Percentiles rank a stretch among this genome's conserved stretches.
phyloP scores from a whole-genome alignment of 768 basidiomycete genomes.

The Russula abietina region DNA sequence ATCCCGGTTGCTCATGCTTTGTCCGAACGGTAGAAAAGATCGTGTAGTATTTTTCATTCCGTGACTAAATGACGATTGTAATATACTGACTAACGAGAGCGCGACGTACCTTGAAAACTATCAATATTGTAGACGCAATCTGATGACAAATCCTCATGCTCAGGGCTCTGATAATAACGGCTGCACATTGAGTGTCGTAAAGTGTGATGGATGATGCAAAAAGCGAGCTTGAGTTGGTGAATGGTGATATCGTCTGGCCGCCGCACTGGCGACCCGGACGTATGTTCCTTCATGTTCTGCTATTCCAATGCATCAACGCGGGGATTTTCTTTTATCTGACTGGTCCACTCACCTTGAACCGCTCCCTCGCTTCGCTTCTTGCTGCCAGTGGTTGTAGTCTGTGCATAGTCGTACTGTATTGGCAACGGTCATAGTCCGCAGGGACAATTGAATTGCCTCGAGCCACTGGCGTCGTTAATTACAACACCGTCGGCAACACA shows the following conservation, averaged over 20 bases:
- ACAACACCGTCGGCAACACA: no score
- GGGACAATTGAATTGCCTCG: no score
- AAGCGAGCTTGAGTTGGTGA: conserved; percentile 23
- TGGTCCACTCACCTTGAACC: neutral
- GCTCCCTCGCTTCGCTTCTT: conserved; percentile 34
- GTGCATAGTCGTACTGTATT: no score
- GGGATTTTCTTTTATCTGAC: neutral
- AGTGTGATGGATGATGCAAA: conserved; percentile 49
- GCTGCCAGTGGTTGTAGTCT: no score
- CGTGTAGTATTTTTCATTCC: conserved; percentile 47
- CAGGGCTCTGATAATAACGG: conserved; percentile 36
- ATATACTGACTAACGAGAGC: no score
- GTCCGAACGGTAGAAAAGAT: conserved; percentile 49
- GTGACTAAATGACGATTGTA: conserved; percentile 28
- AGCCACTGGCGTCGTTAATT: no score
- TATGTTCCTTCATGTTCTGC: conserved; percentile 14
- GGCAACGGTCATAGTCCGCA: no score
- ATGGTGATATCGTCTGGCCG: conserved; percentile 13
- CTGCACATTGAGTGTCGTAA: conserved; percentile 48
- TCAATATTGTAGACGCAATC: no score
- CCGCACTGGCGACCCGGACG: conserved; percentile 10
- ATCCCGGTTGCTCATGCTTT: conserved; percentile 38
- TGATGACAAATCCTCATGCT: no score
- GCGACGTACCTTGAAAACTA: no score
- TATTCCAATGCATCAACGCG: neutral